Percentiles rank a stretch among this genome's conserved stretches.
phyloP scores from a whole-genome alignment of 139 green algal genomes.

The Nannochloris sp. region DNA sequence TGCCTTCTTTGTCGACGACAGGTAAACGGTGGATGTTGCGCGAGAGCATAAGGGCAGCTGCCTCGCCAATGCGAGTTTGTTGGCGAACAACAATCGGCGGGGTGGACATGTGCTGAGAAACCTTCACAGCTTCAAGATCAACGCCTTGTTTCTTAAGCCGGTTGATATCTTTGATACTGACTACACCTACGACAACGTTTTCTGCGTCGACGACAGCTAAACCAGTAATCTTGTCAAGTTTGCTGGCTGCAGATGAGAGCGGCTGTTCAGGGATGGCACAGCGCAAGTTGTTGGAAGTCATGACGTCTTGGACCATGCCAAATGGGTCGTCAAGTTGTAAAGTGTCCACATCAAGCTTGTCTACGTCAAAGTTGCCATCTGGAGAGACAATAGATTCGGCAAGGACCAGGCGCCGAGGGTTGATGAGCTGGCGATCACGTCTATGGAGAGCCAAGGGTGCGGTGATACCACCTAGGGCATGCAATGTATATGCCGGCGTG shows the following conservation, averaged over 20 bases:
- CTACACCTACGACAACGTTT: constrained; percentile 50
- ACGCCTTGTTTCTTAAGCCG: constrained; percentile 36
- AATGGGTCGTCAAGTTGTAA: constrained; percentile 11
- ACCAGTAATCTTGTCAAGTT: constrained; percentile 46
- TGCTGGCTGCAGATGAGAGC: constrained; percentile 17
- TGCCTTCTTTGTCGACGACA: constrained; percentile 47
- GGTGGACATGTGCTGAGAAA: constrained; percentile 50
- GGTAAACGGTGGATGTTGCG: constrained; percentile 59
- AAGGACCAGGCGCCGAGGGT: too few relatives aligned
- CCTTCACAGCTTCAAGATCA: constrained; percentile 27
- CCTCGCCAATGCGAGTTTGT: constrained; percentile 33
- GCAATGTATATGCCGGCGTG: too few relatives aligned
- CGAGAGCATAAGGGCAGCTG: constrained; percentile 55
- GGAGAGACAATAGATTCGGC: background rate
- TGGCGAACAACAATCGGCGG: constrained; percentile 45
- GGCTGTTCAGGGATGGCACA: constrained; percentile 22
- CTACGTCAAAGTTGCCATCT: constrained; percentile 9
- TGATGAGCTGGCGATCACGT: too few relatives aligned
- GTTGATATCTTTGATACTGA: constrained; percentile 66
- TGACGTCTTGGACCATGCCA: constrained; percentile 18
- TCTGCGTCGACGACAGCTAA: constrained; percentile 51
- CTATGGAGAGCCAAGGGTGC: too few relatives aligned
- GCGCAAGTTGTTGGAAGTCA: constrained; percentile 14
- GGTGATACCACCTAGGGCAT: too few relatives aligned
- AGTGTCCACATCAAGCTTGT: constrained; percentile 6